Conservation (phyloP, 139 green algal genomes). For the Ulvella scutata region DNA sequence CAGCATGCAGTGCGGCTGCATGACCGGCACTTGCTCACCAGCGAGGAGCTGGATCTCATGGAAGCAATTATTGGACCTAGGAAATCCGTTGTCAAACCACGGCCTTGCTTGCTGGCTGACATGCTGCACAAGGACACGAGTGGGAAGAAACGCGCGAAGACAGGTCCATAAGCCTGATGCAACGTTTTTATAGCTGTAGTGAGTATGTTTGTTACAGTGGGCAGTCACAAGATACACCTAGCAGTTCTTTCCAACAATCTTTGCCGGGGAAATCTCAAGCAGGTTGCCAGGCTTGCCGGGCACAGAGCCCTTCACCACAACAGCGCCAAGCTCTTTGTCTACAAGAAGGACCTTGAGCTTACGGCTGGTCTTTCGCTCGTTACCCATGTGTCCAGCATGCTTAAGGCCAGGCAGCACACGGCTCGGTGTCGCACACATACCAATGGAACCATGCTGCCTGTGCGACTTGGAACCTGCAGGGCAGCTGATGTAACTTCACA, state of each 20-base stretch:
- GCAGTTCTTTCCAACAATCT: conserved; percentile 47
- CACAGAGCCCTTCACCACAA: conserved; percentile 84
- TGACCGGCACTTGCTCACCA: not conserved
- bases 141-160: no score
- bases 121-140: no score
- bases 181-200: no score
- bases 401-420: conserved; percentile 89
- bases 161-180: no score
- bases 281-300: conserved; percentile 90
- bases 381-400: conserved; percentile 87
- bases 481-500: not conserved
- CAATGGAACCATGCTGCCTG: conserved; percentile 87
- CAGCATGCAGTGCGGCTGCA: not conserved
- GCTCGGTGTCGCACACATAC: conserved; percentile 70
- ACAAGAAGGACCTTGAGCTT: conserved; percentile 75
- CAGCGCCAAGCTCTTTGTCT: conserved; percentile 54
- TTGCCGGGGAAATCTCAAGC: conserved; percentile 69
- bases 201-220: no score
- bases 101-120: no score
- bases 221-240: conserved; percentile 8
- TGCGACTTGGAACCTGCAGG: conserved; percentile 69
- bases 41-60: not conserved
- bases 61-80: not conserved
- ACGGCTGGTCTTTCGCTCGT: conserved; percentile 56
- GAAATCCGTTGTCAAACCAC: no score